Evolutionary conservation across 306 rosid genomes (phyloP), one percentile per base, ranked within the genome.

Genomic region (Oemleria cerasiformis): DNA sequence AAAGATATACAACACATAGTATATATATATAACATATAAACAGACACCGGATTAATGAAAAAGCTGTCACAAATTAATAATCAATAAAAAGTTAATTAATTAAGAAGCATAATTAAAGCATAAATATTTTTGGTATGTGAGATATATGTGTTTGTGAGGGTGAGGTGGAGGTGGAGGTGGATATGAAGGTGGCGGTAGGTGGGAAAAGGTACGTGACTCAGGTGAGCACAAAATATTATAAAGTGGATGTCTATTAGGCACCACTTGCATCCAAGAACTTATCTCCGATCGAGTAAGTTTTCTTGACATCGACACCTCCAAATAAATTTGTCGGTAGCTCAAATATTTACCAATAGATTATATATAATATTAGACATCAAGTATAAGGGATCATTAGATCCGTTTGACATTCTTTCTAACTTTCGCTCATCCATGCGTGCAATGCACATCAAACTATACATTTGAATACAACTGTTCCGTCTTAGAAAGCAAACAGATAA

Each of bases 231-330:
- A 7, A 16, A 1, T 54, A 59, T 45, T 17, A 23, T 51, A 19
- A 36, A 73, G 66, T 72, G 72, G 84, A 59, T 45, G 48, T 47
- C 75, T 14, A 72, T 39, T 36, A 30, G 11, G 58, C 78, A 60
- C 77, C 84, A 72, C 57, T 38, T 30, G 17, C 62, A 71, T 30
- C 13, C 51, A 10, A 25, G 44, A 38, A 6, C 10, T 30, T 30
- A 16, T 17, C 7, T 17, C 12, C 49, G 12, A 64, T 5, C 8
- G 11, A 17, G 53, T 30, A 30, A 30, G 36, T 30, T 30, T 30
- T 30, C 36, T 30, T 30, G 36, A 30, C 36, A 30, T 25, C 30
- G 30, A 25, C 30, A 25, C 30, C 30, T 25, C 30, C 30, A 25
- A 1, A 25, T 30, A 30, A 30, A 30, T 30, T 30, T 1, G 36